Evolutionary conservation across 2,329 filamentous ascomycete species (phyloP).

Genomic region (Aspergillus eucalypticola): DNA sequence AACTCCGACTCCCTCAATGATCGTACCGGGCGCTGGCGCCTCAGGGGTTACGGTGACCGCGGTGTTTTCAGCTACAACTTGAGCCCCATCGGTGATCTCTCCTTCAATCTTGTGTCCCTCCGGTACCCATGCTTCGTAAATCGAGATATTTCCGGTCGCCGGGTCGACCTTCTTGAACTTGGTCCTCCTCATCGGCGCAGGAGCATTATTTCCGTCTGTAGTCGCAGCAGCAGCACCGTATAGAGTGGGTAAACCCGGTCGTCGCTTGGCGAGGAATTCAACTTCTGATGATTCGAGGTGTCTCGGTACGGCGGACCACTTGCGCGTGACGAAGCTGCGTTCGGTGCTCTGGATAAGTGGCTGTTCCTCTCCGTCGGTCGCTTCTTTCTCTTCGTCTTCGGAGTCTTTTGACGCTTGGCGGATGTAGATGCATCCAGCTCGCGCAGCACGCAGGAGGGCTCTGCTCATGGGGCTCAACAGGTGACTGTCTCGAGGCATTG

Average conservation of each 20-base stretch:
- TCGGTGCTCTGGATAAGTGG: slow-evolving; percentile 33
- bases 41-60: slow-evolving; percentile 36
- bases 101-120: slow-evolving; percentile 80
- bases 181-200: slow-evolving; percentile 69
- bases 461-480: slow-evolving; percentile 77
- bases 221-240: slow-evolving; percentile 40
- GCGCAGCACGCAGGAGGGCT: slow-evolving; percentile 76
- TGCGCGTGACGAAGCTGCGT: slow-evolving; percentile 57
- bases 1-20: slow-evolving; percentile 60
- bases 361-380: slow-evolving; percentile 37
- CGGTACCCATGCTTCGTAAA: slow-evolving; percentile 78
- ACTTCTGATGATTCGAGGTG: slow-evolving; percentile 60
- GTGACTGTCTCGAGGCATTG: slow-evolving; percentile 84
- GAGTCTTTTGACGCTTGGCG: slow-evolving; percentile 55
- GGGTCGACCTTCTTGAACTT: slow-evolving; percentile 78
- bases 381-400: slow-evolving; percentile 40
- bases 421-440: slow-evolving; percentile 75
- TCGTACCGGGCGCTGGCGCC: slow-evolving; percentile 57
- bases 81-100: slow-evolving; percentile 67
- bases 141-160: slow-evolving; percentile 73
- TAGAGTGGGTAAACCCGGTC: slow-evolving; percentile 59
- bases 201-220: slow-evolving; percentile 32
- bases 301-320: slow-evolving; percentile 59
- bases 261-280: slow-evolving; percentile 63
- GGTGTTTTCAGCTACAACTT: slow-evolving; percentile 46